phyloP scores from a whole-genome alignment of 306 rosid genomes.

The Prunus davidiana region DNA sequence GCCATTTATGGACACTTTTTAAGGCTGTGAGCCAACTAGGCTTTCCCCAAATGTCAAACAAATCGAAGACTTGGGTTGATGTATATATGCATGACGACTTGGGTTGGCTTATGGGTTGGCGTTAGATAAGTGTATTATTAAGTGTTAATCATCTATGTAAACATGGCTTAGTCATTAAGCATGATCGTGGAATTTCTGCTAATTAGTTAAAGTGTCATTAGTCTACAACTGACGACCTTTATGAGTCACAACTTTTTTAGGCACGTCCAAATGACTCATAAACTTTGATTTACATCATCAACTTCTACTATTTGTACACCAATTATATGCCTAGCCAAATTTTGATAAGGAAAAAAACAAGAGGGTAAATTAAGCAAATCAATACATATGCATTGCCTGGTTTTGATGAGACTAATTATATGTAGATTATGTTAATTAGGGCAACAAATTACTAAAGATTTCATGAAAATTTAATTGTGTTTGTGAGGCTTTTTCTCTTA shows the following conservation, averaged over 20 bases:
- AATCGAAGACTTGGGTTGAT: not conserved
- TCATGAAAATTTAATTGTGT: no score
- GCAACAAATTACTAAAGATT: no score
- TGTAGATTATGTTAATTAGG: no score
- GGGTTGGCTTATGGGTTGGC: no score
- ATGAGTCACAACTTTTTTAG: not conserved
- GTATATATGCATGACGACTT: no score
- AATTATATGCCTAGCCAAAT: not conserved
- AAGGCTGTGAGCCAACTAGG: not conserved
- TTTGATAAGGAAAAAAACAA: not conserved
- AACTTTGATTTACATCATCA: not conserved
- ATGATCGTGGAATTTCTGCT: not conserved
- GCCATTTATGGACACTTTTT: constrained; percentile 5
- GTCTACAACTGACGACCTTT: not conserved
- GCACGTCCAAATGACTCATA: not conserved
- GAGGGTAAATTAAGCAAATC: not conserved
- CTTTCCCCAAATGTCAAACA: not conserved
- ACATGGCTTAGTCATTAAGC: not conserved
- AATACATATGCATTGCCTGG: no score
- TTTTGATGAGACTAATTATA: no score
- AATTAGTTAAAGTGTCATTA: not conserved
- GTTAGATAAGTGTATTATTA: no score
- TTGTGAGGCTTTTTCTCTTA: no score
- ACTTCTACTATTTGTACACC: not conserved
- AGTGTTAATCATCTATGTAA: no score